Conservation (phyloP, 2,329 filamentous ascomycete species). For the Colletotrichum siamense region DNA sequence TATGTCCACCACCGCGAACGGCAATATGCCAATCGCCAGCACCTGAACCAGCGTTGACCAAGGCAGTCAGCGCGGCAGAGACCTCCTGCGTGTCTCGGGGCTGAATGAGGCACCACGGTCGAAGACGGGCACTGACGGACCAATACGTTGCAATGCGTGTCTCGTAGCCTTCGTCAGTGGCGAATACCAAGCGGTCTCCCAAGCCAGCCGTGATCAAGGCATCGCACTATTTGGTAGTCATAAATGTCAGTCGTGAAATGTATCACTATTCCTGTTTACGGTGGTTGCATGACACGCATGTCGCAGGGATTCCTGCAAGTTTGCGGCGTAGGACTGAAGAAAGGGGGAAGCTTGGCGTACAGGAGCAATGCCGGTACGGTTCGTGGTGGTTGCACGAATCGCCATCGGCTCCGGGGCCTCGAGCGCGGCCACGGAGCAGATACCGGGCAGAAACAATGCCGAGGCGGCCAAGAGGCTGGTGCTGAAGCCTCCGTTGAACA, state of each 20-base stretch:
- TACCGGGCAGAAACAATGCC: background rate
- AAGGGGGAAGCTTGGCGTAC: background rate
- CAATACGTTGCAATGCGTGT: slow-evolving; percentile 20
- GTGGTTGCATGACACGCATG: background rate
- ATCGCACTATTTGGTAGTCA: slow-evolving; percentile 4
- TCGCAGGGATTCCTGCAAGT: background rate
- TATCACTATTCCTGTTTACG: background rate
- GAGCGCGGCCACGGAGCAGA: background rate
- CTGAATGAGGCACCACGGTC: slow-evolving; percentile 31
- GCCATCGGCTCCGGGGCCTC: background rate
- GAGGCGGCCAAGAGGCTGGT: background rate
- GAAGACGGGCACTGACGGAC: slow-evolving; percentile 23
- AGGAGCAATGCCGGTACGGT: background rate
- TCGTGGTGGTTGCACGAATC: background rate
- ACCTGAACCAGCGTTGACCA: slow-evolving; percentile 20
- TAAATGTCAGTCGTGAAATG: background rate
- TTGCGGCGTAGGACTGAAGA: background rate
- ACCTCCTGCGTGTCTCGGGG: slow-evolving; percentile 28
- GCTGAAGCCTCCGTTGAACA: background rate
- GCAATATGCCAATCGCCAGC: slow-evolving; percentile 44
- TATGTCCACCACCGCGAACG: slow-evolving; percentile 56
- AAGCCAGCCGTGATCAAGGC: slow-evolving; percentile 7
- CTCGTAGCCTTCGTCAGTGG: slow-evolving; percentile 5
- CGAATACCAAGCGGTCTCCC: background rate
- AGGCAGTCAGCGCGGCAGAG: slow-evolving; percentile 20